Conservation (phyloP, 2,329 filamentous ascomycete genomes). For the Xenoacremonium recifei region DNA sequence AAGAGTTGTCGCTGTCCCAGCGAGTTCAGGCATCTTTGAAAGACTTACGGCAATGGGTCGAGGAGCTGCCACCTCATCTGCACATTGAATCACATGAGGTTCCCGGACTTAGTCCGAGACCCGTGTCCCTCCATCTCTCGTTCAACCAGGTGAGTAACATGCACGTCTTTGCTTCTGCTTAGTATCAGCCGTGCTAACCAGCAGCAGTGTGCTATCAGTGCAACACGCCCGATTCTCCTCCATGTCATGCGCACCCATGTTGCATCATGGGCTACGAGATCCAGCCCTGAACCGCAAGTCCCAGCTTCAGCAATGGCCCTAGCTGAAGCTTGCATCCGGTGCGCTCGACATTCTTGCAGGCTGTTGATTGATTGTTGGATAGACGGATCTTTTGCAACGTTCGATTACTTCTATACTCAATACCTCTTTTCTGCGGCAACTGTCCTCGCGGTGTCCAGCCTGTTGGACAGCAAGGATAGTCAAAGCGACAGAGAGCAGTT, state of each 20-base stretch:
- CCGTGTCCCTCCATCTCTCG: slow-evolving; percentile 31
- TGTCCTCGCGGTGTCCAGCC: slow-evolving; percentile 42
- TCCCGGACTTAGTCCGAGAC: slow-evolving; percentile 21
- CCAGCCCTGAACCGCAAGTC: slow-evolving; percentile 20
- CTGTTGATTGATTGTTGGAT: slow-evolving; percentile 45
- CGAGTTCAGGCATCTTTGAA: slow-evolving; percentile 31
- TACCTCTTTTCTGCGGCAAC: slow-evolving; percentile 47
- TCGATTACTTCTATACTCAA: slow-evolving; percentile 46
- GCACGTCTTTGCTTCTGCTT: rapidly evolving
- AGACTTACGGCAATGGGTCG: slow-evolving; percentile 29
- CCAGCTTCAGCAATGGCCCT: slow-evolving; percentile 35
- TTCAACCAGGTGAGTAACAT: slow-evolving; percentile 28
- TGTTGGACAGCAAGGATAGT: slow-evolving; percentile 29
- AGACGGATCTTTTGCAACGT: slow-evolving; percentile 43
- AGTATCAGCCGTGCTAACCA: background rate
- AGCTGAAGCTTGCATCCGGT: slow-evolving; percentile 43
- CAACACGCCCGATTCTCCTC: slow-evolving; percentile 33
- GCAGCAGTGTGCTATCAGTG: slow-evolving; percentile 30
- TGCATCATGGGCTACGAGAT: slow-evolving; percentile 20
- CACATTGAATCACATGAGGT: slow-evolving; percentile 27
- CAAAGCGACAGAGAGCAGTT: slow-evolving; percentile 39
- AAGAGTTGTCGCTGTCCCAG: slow-evolving; percentile 29
- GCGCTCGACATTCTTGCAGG: slow-evolving; percentile 42
- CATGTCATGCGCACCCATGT: slow-evolving; percentile 32
- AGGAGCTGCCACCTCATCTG: slow-evolving; percentile 29